Base-by-base conservation (phyloP, 768 basidiomycete species). In the Mycena galericulata region DNA sequence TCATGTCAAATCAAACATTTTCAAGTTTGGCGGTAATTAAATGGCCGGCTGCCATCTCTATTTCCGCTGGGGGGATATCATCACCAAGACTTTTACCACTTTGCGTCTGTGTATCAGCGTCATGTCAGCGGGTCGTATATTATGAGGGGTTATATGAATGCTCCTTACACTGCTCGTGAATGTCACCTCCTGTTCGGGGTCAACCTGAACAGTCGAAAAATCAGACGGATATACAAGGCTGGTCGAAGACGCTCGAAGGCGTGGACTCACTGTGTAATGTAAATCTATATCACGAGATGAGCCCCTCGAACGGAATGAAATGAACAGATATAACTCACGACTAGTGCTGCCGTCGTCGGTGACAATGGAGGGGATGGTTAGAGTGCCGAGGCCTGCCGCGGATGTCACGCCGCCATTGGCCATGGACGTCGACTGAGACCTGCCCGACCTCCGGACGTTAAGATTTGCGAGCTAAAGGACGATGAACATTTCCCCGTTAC, bases 381-480 rank as follows among this genome's bases (percentile, higher is more conserved):
- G 41, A 30, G 51, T 63, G n/a, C 3, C 60, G 49, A 36, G 51
- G 46, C 62, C 51, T 30, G 20, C 60, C 30, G 60, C 38, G 49
- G 60, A 62, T 26, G 30, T 10, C 29, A 38, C n/a, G 29, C 14
- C 50, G 62, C 51, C 30, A n/a, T 30, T 54, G 41, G 20, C 14
- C 30, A 43, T 17, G 29, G 62, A 54, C 41, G 40, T n/a, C 34
- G 59, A 61, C 24, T 22, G 32, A 36, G 61, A 62, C 29, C 41
- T 54, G 51, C 54, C 45, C 26, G 63, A 56, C 55, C 54, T 56
- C 63, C 63, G 54, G 55, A 65, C 54, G 46, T 65, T 65, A 54
- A 65, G 63, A 49, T 65, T 65, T 1, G 45, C 63, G 63, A 65
- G 63, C 63, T 65, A n/a, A 54, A 43, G 22, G 53, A 45, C 27